These are phyloP conservation scores for Paracoccidioides brasiliensis DNA, from an alignment of 2,329 filamentous ascomycete species.

Conservation along the genomic window DNA sequence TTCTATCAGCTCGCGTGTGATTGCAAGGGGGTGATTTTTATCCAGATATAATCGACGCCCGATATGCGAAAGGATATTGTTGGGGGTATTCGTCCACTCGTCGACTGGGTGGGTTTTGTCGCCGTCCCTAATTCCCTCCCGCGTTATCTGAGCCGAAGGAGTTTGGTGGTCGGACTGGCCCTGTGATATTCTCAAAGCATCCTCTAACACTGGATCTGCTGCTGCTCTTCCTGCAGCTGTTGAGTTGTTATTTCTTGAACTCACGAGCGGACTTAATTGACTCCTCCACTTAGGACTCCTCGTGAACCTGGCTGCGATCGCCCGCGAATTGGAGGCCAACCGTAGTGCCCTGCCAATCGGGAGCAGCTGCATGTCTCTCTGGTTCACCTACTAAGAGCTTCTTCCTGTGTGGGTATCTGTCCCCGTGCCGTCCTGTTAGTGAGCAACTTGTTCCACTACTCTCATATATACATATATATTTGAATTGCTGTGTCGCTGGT, in stretches of 20 bases:
- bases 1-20: conserved; percentile 86
- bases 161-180: neutral
- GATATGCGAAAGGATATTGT: conserved; percentile 60
- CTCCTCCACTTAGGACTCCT: neutral
- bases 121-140: conserved; percentile 24
- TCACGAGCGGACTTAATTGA: conserved; percentile 2
- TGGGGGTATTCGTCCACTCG: conserved; percentile 71
- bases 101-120: conserved; percentile 55
- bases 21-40: conserved; percentile 74
- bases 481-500: too few relatives aligned
- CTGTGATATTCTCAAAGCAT: neutral
- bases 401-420: neutral
- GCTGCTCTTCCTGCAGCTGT: conserved; percentile 10
- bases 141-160: neutral
- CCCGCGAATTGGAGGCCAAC: conserved; percentile 23
- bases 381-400: neutral
- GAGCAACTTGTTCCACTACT: too few relatives aligned
- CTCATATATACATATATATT: too few relatives aligned
- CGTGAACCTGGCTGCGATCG: conserved; percentile 12
- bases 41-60: conserved; percentile 77
- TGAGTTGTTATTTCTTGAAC: conserved; percentile 22
- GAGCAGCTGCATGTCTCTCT: conserved; percentile 23
- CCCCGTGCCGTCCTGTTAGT: neutral
- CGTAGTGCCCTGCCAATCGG: conserved; percentile 29
- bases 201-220: conserved; percentile 3